Conservation (phyloP, 2,329 filamentous ascomycete species). For the Fusarium sambucinum region DNA sequence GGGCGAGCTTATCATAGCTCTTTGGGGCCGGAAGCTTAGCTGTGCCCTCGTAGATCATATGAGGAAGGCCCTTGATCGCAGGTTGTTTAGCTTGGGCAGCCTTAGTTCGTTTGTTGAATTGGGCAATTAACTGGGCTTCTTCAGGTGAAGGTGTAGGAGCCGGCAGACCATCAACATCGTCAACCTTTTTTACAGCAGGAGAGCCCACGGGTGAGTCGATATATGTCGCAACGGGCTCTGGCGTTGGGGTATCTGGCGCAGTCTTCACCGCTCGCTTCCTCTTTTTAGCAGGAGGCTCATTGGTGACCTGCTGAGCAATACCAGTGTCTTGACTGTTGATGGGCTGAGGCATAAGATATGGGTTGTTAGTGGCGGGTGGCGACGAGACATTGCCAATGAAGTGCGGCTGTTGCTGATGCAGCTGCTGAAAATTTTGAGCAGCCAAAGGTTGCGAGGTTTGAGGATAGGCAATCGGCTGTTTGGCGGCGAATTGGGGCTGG, state of each 20-base stretch:
- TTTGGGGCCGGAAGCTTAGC: slow-evolving; percentile 59
- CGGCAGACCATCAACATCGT: slow-evolving; percentile 52
- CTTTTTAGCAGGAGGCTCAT: slow-evolving; percentile 54
- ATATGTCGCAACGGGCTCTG: slow-evolving; percentile 44
- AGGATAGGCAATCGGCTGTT: slow-evolving; percentile 39
- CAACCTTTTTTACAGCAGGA: slow-evolving; percentile 48
- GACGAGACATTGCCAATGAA: slow-evolving; percentile 38
- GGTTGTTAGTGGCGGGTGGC: slow-evolving; percentile 36
- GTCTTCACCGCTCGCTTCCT: slow-evolving; percentile 53
- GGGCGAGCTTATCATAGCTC: slow-evolving; percentile 60
- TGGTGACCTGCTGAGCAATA: slow-evolving; percentile 34
- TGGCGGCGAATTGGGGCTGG: slow-evolving; percentile 41
- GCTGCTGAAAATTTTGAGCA: slow-evolving; percentile 39
- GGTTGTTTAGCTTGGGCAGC: slow-evolving; percentile 55
- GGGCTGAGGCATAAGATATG: slow-evolving; percentile 44
- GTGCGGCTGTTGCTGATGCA: slow-evolving; percentile 39
- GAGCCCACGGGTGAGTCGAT: slow-evolving; percentile 50
- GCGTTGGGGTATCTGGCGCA: slow-evolving; percentile 43
- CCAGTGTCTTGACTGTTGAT: slow-evolving; percentile 40
- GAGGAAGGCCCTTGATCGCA: slow-evolving; percentile 55
- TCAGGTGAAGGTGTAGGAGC: slow-evolving; percentile 51
- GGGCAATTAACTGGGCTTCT: slow-evolving; percentile 53
- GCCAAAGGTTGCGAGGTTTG: slow-evolving; percentile 32
- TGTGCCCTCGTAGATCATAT: slow-evolving; percentile 55
- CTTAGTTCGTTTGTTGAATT: slow-evolving; percentile 56